Evolutionary conservation across 2,329 filamentous ascomycete genomes (phyloP).

Genomic region (Neobulgaria alba): DNA sequence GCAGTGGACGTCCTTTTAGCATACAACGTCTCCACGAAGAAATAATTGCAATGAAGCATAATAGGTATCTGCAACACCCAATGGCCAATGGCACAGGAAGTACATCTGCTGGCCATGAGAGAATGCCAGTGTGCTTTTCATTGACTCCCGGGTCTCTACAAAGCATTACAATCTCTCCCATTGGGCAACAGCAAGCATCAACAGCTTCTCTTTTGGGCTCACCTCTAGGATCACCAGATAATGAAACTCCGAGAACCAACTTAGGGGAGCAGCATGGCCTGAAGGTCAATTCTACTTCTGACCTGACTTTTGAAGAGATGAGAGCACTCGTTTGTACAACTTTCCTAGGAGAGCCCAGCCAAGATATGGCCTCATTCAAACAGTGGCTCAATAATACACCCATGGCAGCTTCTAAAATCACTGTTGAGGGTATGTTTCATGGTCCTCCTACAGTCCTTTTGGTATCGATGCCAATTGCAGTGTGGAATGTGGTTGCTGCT

Average conservation of each 20-base stretch:
- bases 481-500: slow-evolving; percentile 57
- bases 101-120: slow-evolving; percentile 25
- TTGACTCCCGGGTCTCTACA: slow-evolving; percentile 46
- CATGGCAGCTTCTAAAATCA: slow-evolving; percentile 46
- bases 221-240: slow-evolving; percentile 22
- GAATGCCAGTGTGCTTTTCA: slow-evolving; percentile 44
- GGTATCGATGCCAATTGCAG: slow-evolving; percentile 55
- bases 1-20: slow-evolving; percentile 45
- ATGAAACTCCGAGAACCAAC: slow-evolving; percentile 16
- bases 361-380: slow-evolving; percentile 58
- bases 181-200: slow-evolving; percentile 17
- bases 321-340: slow-evolving; percentile 59
- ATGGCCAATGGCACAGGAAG: slow-evolving; percentile 36
- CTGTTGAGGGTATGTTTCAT: slow-evolving; percentile 59
- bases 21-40: slow-evolving; percentile 50
- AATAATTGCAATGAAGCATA: slow-evolving; percentile 30
- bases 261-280: slow-evolving; percentile 19
- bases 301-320: slow-evolving; percentile 52
- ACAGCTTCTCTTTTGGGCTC: slow-evolving; percentile 30
- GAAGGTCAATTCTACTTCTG: slow-evolving; percentile 29
- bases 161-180: slow-evolving; percentile 41
- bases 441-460: slow-evolving; percentile 58
- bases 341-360: slow-evolving; percentile 55
- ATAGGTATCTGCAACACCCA: slow-evolving; percentile 34
- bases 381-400: slow-evolving; percentile 57